Evolutionary conservation across 257 asterid species (phyloP), one percentile per base, ranked within the genome.

Genomic region (Jasminum sambac): DNA sequence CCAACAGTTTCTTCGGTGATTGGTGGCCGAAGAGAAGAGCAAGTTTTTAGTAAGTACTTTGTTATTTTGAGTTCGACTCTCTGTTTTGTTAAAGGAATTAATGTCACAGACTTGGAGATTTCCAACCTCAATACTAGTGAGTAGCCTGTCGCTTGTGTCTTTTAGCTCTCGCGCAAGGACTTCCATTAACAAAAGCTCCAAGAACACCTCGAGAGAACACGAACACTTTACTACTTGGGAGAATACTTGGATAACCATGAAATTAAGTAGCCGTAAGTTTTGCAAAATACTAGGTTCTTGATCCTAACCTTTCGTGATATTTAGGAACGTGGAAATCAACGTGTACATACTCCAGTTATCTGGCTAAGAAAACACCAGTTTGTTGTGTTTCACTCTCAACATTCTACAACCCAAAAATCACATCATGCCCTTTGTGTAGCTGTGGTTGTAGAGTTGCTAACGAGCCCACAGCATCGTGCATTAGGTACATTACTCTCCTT

Each of bases 371-470:
- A 70, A 73, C 71, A 62, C 92, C 95, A 0, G 50, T 74, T 16
- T 86, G 95, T 46, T 90, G 96, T 64, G 92, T 84, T 60, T 90
- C 96, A 17, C 83, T 90, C 70, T 87, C 95, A 41, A 76, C 96
- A 40, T 87, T 90, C 66, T 87, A 90, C 81, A 87, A 78, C 60
- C 89, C 86, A 19, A 66, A 69, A 37, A 60, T 85, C 72, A 88
- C 92, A 7, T 26, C 80, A 0, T 90, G 96, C 75, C 84, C 89
- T 40, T 61, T 75, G 10, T 90, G 96, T 72, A 87, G 92, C 84
- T 90, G 96, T 60, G 96, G 95, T 42, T 90, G 96, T 43, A 78
- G 76, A 57, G 50, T 50, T 41, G 73, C 87, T 60, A 84, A 74
- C 50, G 68, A 52, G 37, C 74, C 61, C 17, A 72, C 83, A 63